A percentile compares a stretch with the other conserved stretches of the same genome.
Evolutionary conservation across 1,284 basidiomycete genomes (phyloP).

Genomic region (Phellinidium pouzarii): DNA sequence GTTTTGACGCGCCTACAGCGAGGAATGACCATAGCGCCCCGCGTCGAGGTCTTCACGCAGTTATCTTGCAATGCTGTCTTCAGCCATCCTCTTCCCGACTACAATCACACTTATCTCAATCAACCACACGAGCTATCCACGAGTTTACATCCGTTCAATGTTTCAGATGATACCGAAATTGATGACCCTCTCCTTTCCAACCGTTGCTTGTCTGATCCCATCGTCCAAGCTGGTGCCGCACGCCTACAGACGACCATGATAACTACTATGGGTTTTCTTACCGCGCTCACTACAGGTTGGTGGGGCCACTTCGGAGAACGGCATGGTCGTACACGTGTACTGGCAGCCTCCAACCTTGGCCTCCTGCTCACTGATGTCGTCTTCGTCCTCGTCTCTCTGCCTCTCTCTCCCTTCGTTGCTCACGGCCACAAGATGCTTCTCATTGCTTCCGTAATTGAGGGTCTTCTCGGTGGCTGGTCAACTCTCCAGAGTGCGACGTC

Average conservation of each 20-base stretch:
- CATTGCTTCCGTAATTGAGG: constrained; percentile 76
- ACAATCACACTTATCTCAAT: constrained; percentile 37
- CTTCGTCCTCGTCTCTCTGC: constrained; percentile 74
- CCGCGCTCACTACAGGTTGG: constrained; percentile 80
- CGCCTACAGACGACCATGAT: constrained; percentile 66
- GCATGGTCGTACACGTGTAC: constrained; percentile 69
- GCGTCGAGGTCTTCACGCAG: constrained; percentile 73
- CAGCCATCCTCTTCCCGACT: constrained; percentile 27
- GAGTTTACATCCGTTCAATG: constrained; percentile 11
- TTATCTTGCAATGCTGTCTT: constrained; percentile 59
- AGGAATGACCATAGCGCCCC: constrained; percentile 71
- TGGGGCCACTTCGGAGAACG: constrained; percentile 83
- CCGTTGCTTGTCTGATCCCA: constrained; percentile 53
- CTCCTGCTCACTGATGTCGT: constrained; percentile 70
- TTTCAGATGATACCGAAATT: constrained; percentile 23
- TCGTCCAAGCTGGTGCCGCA: constrained; percentile 61
- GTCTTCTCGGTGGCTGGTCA: constrained; percentile 81
- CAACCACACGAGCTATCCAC: constrained; percentile 21
- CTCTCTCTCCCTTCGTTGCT: constrained; percentile 52
- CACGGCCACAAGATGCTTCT: constrained; percentile 74
- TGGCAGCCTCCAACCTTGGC: constrained; percentile 65
- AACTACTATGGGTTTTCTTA: constrained; percentile 73
- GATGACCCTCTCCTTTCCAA: constrained; percentile 45
- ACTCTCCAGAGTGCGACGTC: constrained; percentile 73
- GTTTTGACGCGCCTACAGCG: constrained; percentile 38